These are phyloP conservation scores for Ascosphaera acerosa DNA, from an alignment of 2,329 filamentous ascomycete species.

Conservation along the genomic window DNA sequence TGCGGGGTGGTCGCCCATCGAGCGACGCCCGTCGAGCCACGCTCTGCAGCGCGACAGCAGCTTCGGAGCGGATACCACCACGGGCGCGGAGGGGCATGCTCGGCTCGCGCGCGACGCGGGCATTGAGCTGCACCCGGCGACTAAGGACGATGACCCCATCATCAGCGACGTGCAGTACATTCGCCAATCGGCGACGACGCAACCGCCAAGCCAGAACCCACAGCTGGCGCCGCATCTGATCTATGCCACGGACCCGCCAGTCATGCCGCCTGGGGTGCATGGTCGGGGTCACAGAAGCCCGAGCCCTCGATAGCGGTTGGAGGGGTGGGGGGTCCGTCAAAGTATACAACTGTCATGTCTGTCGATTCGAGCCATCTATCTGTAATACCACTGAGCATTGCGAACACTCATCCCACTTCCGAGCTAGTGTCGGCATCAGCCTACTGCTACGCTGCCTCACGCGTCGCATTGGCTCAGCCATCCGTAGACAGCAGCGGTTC, in stretches of 20 bases:
- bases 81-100: slow-evolving; percentile 13
- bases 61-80: slow-evolving; percentile 11
- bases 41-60: slow-evolving; percentile 8
- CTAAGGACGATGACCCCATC: slow-evolving; percentile 20
- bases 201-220: slow-evolving; percentile 23
- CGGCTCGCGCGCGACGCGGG: slow-evolving; percentile 18
- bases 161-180: slow-evolving; percentile 11
- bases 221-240: slow-evolving; percentile 21
- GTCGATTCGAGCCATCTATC: neutral
- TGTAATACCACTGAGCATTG: slow-evolving; percentile 1
- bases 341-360: neutral
- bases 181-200: slow-evolving; percentile 7
- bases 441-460: no score
- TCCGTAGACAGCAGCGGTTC: no score
- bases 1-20: slow-evolving; percentile 37
- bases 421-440: slow-evolving; percentile 1
- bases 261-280: slow-evolving; percentile 13
- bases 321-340: neutral
- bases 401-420: neutral
- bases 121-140: slow-evolving; percentile 23
- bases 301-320: slow-evolving; percentile 12
- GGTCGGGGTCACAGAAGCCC: slow-evolving; percentile 15
- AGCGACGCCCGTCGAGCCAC: slow-evolving; percentile 14
- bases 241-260: slow-evolving; percentile 13
- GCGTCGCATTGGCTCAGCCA: no score